Percentiles rank a stretch among this genome's conserved stretches.
Evolutionary conservation across 23 red algal species (phyloP).

Genomic region (Gracilaria gracilis): DNA sequence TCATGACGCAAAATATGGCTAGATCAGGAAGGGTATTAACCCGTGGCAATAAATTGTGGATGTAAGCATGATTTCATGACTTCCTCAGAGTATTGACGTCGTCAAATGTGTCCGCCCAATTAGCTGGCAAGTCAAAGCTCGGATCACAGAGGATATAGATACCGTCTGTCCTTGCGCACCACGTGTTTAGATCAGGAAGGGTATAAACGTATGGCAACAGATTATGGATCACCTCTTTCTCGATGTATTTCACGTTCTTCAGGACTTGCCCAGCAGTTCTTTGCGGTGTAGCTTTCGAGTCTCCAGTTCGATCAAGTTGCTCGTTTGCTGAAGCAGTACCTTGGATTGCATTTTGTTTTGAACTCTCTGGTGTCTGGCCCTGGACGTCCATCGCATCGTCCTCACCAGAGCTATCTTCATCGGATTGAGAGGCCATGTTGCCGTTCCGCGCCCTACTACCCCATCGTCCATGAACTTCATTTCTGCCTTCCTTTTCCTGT

Average conservation of each 20-base stretch:
- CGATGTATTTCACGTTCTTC: conserved; percentile 17
- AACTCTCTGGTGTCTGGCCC: neutral
- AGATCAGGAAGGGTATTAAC: too few species aligned
- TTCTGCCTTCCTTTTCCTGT: conserved; percentile 14
- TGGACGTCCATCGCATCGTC: neutral
- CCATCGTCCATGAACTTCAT: conserved; percentile 21
- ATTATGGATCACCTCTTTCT: conserved; percentile 35
- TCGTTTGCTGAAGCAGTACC: neutral
- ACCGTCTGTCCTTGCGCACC: conserved; percentile 45
- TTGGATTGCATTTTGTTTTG: neutral
- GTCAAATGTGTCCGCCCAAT: conserved; percentile 53
- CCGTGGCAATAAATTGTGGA: too few species aligned
- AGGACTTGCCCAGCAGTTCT: neutral
- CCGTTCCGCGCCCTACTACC: neutral
- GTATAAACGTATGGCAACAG: conserved; percentile 69
- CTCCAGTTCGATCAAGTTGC: neutral
- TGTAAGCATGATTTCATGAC: too few species aligned
- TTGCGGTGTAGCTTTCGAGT: neutral
- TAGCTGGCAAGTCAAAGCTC: conserved; percentile 45
- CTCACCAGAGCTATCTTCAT: conserved; percentile 17
- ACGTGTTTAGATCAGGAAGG: conserved; percentile 64
- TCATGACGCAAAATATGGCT: too few species aligned
- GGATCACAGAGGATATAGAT: conserved; percentile 66
- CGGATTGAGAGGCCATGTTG: neutral
- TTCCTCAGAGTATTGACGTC: too few species aligned